Base-by-base conservation (phyloP, 345 rosid genomes). In the Limnanthes douglasii region DNA sequence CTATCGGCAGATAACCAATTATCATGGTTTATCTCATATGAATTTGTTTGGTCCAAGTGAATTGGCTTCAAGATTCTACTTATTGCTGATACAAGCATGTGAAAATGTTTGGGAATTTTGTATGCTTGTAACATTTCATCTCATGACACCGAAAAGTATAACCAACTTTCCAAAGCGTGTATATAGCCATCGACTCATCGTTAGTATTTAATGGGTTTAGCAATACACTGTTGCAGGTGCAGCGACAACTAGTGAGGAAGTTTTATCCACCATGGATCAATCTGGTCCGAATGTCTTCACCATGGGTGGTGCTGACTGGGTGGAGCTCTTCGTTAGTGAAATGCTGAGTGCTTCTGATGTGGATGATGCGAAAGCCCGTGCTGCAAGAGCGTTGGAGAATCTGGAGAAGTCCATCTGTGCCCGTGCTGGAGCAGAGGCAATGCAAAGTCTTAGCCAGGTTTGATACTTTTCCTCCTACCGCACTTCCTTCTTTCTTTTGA, bases 321-420 rank as follows among this genome's bases (percentile, higher is more conserved):
- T 78, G 18, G 85, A 82, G 54, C 69, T 77, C 21, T 82, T 77
- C 54, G 82, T 78, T 8, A 65, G 69, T 44, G 85, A 82, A 61
- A 82, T 82, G 75, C 57, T 28, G 60, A 66, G 65, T 48, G 74
- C 90, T 31, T 65, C 90, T 6, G 58, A 78, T 37, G 61, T 78
- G 51, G 82, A 78, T 54, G 77, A 82, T 49, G 94, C 94, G 6
- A 69, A 72, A 72, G 56, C 57, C 29, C 94, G 94, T 47, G 94
- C 94, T 54, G 57, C 90, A 11, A 67, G 72, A 57, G 86, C 86
- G 2, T 60, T 83, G 14, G 83, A 75, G 60, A 75, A 48, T 39
- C 59, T 83, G 19, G 95, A 83, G 68, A 78, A 74, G 60, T 72
- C 95, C 17, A 69, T 83, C 41, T 36, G 50, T 45, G 75, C 72